Evolutionary conservation across 495 filamentous ascomycete genomes (phyloP).

Genomic region (Cercophora sp.): DNA sequence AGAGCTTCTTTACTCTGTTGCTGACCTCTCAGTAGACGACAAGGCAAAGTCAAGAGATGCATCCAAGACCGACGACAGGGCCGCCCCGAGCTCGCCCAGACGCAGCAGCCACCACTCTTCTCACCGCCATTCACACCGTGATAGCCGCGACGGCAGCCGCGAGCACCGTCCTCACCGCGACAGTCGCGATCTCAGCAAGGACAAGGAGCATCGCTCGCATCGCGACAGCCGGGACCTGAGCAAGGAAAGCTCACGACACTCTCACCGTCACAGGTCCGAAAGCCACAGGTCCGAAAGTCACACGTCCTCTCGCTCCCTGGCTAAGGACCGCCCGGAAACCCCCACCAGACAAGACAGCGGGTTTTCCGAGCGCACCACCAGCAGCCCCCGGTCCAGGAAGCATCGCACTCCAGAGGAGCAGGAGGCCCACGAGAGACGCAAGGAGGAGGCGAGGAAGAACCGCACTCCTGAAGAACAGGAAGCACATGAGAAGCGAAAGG

Average conservation of each 20-base stretch:
- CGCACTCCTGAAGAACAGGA: slow-evolving; percentile 44
- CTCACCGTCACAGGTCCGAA: slow-evolving; percentile 31
- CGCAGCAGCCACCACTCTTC: slow-evolving; percentile 35
- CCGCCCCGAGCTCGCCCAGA: slow-evolving; percentile 23
- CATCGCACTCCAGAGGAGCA: slow-evolving; percentile 42
- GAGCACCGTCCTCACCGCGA: slow-evolving; percentile 30
- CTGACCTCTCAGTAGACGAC: slow-evolving; percentile 47
- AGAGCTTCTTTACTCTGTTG: slow-evolving; percentile 33
- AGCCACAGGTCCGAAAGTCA: slow-evolving; percentile 40
- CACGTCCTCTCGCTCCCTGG: slow-evolving; percentile 23
- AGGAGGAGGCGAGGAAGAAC: slow-evolving; percentile 24
- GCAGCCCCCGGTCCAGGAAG: slow-evolving; percentile 19
- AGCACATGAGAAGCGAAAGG: slow-evolving; percentile 42
- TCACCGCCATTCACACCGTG: slow-evolving; percentile 28
- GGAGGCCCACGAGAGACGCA: slow-evolving; percentile 40
- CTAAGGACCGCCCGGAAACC: slow-evolving; percentile 24
- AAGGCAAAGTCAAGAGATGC: slow-evolving; percentile 32
- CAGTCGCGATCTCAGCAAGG: slow-evolving; percentile 29
- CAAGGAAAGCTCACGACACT: slow-evolving; percentile 33
- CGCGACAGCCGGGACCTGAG: slow-evolving; percentile 27
- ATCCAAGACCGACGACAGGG: slow-evolving; percentile 29
- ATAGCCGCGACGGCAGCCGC: slow-evolving; percentile 26
- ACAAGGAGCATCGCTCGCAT: slow-evolving; percentile 29
- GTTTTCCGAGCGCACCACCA: slow-evolving; percentile 27
- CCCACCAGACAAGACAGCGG: slow-evolving; percentile 34